Evolutionary conservation across 2,329 filamentous ascomycete species (phyloP).

Genomic region (Plenodomus lindquistii): DNA sequence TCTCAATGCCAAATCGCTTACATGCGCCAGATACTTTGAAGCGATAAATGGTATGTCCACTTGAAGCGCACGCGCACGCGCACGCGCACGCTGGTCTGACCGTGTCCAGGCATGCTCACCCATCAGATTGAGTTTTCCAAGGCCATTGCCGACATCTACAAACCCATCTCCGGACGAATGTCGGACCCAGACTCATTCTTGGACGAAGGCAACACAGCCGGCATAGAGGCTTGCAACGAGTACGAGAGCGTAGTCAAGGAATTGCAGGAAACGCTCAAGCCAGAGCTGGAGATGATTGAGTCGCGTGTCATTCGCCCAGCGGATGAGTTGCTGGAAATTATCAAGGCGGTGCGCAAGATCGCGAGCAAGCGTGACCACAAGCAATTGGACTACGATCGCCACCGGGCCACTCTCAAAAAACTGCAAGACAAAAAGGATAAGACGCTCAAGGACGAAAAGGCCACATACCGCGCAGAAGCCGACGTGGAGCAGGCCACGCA

Average conservation of each 20-base stretch:
- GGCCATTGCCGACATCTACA: slow-evolving; percentile 95
- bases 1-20: slow-evolving; percentile 18
- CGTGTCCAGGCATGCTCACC: slow-evolving; percentile 73
- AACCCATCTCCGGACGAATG: slow-evolving; percentile 92
- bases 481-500: slow-evolving; percentile 90
- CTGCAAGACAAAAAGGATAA: slow-evolving; percentile 98
- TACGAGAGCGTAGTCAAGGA: slow-evolving; percentile 92
- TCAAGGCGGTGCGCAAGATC: slow-evolving; percentile 92
- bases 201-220: slow-evolving; percentile 85
- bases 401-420: slow-evolving; percentile 83
- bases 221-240: slow-evolving; percentile 93
- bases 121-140: slow-evolving; percentile 99
- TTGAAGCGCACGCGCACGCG: background rate
- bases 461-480: slow-evolving; percentile 91
- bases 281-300: slow-evolving; percentile 98
- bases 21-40: slow-evolving; percentile 71
- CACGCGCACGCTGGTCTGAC: slow-evolving; percentile 18
- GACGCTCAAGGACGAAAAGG: slow-evolving; percentile 94
- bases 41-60: slow-evolving; percentile 77
- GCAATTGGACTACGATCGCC: slow-evolving; percentile 93
- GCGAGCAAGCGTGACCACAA: slow-evolving; percentile 93
- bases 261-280: slow-evolving; percentile 81
- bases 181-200: slow-evolving; percentile 87
- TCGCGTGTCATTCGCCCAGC: slow-evolving; percentile 86
- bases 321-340: slow-evolving; percentile 89